Base-by-base conservation (phyloP, 106 monocot genomes). In the Narthecium ossifragum region DNA sequence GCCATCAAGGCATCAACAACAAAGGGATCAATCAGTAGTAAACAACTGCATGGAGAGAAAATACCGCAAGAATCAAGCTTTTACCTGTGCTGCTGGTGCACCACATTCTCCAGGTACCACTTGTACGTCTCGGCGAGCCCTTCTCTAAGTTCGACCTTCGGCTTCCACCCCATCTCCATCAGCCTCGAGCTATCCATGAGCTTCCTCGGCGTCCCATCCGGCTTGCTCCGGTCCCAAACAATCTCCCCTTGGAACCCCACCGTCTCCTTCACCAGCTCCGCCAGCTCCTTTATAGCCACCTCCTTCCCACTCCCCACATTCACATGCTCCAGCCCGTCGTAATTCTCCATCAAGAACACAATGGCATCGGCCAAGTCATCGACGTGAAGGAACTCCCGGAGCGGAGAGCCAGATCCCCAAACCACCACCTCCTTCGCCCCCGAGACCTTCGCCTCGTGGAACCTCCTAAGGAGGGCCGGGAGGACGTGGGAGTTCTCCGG, bases 401-500 rank as follows among this genome's bases (percentile, higher is more conserved):
- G 31, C 11, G 96, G 90, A 17, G 90, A 81, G 10, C 96, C 96
- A 0, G 73, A 62, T 8, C 96, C 96, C 90, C 96, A 98, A 21
- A 98, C 96, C 4, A 90, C 90, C 18, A 96, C 96, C 59, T 81
- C 71, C 39, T 75, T 60, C 9, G 84, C 75, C 1, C 66, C 34
- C 4, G 34, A 11, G 7, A 40, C 73, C 78, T 96, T 96, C 2
- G 96, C 96, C 78, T 84, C 83, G 46, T 96, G 96, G 59, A 96
- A 90, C 34, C 96, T 62, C 10, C 90, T 62, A 11, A 96, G 70
- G 34, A 96, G 68, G 1, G 78, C 96, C 2, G 96, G 96, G 3
- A 96, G 65, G 8, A 96, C 96, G 51, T 98, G 96, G 26, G 96
- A 98, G 27, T 98, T 90, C 68, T 98, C 80, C 0, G 96, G 96